phyloP scores from a whole-genome alignment of 2,329 filamentous ascomycete species.

The Emericellopsis cladophorae region DNA sequence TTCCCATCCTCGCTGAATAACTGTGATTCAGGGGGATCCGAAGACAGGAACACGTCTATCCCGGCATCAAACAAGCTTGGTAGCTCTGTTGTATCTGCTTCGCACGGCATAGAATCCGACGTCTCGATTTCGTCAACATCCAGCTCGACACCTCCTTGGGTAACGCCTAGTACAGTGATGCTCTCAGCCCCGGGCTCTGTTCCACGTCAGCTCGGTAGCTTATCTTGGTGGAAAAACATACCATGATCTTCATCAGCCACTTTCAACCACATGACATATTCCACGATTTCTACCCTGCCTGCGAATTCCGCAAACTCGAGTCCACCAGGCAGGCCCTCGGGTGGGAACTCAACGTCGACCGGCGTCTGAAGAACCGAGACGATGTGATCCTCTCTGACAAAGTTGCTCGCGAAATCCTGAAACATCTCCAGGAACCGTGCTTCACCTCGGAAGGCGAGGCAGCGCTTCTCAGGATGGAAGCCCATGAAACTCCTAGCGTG shows the following conservation, averaged over 20 bases:
- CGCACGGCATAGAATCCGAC: no score
- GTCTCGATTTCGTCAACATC: no score
- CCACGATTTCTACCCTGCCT: conserved; percentile 10
- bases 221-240: background rate
- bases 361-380: conserved; percentile 6
- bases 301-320: conserved; percentile 10
- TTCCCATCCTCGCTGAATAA: no score
- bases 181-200: background rate
- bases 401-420: conserved; percentile 5
- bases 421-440: conserved; percentile 3
- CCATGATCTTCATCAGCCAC: background rate
- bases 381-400: conserved; percentile 2
- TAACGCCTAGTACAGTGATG: background rate
- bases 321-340: conserved; percentile 8
- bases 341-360: conserved; percentile 7
- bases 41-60: no score
- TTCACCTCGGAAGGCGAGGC: conserved; percentile 6
- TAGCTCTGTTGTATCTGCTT: no score
- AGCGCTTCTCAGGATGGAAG: conserved; percentile 1
- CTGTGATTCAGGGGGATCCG: no score
- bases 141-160: background rate
- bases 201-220: background rate
- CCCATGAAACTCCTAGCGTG: conserved; percentile 3
- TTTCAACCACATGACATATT: conserved; percentile 11
- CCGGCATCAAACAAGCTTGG: no score